A percentile compares a stretch with the other conserved stretches of the same genome.
phyloP scores from a whole-genome alignment of 345 rosid genomes.

The Erodium maritimum region DNA sequence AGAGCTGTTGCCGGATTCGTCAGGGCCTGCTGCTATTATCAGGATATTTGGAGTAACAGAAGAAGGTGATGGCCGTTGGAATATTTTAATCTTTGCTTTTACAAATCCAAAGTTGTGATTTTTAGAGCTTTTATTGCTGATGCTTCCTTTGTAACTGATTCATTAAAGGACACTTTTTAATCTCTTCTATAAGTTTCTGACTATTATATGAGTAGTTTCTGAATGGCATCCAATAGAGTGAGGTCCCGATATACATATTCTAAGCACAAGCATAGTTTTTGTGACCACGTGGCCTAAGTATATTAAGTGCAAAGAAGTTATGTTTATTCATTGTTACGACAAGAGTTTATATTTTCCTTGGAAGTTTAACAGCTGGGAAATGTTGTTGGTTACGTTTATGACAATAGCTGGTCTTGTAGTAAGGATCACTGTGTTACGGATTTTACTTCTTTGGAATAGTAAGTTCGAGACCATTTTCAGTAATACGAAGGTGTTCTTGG shows the following conservation, averaged over 20 bases:
- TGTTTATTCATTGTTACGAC: background rate
- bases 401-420: background rate
- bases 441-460: background rate
- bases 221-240: too few species aligned
- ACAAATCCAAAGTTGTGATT: background rate
- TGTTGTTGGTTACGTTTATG: background rate
- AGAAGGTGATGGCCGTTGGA: conserved; percentile 41
- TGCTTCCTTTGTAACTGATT: background rate
- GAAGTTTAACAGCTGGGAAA: background rate
- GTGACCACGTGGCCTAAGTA: background rate
- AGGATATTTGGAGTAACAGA: conserved; percentile 80
- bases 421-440: background rate
- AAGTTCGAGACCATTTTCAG: background rate
- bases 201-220: background rate
- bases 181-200: background rate
- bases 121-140: background rate
- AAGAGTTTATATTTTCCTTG: background rate
- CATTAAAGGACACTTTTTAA: background rate
- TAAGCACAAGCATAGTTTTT: too few species aligned
- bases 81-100: too few species aligned
- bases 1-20: conserved; percentile 47
- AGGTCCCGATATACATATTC: background rate
- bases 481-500: background rate
- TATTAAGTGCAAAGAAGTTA: background rate
- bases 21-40: conserved; percentile 74